Percentiles rank a stretch among this genome's conserved stretches.
Conservation (phyloP, 2,329 filamentous ascomycete genomes). For the Microcyclosporella mali region DNA sequence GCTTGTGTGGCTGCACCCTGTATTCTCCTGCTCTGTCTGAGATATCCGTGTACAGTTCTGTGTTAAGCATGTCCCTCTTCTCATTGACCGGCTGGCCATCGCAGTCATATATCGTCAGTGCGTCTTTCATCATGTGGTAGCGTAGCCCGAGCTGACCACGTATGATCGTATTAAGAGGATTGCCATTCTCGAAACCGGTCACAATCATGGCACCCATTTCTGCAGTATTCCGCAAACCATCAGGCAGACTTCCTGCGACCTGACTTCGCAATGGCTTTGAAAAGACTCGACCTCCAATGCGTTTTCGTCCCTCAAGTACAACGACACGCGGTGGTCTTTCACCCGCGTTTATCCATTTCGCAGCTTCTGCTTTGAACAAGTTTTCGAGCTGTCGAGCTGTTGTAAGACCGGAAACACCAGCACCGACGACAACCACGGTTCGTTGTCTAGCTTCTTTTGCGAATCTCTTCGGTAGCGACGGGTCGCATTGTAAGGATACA, state of each 20-base stretch:
- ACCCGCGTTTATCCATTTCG: constrained; percentile 57
- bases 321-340: constrained; percentile 69
- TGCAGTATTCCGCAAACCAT: constrained; percentile 64
- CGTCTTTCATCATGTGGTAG: constrained; percentile 73
- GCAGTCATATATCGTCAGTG: constrained; percentile 83
- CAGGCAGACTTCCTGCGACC: constrained; percentile 46
- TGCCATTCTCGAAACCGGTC: constrained; percentile 91
- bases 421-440: constrained; percentile 80
- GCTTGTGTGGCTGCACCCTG: constrained; percentile 67
- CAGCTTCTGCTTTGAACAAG: constrained; percentile 73
- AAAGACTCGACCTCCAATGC: constrained; percentile 88
- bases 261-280: constrained; percentile 65
- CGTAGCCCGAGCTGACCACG: constrained; percentile 81
- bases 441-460: constrained; percentile 50
- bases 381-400: constrained; percentile 86
- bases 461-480: constrained; percentile 25
- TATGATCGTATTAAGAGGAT: constrained; percentile 85
- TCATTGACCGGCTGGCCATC: constrained; percentile 73
- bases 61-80: constrained; percentile 71
- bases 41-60: constrained; percentile 91
- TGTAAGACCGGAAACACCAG: constrained; percentile 87
- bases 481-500: constrained; percentile 56
- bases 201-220: constrained; percentile 99
- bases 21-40: constrained; percentile 86
- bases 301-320: constrained; percentile 76